Evolutionary conservation across 2,329 filamentous ascomycete genomes (phyloP).

Genomic region (Amauroascus verrucosus): DNA sequence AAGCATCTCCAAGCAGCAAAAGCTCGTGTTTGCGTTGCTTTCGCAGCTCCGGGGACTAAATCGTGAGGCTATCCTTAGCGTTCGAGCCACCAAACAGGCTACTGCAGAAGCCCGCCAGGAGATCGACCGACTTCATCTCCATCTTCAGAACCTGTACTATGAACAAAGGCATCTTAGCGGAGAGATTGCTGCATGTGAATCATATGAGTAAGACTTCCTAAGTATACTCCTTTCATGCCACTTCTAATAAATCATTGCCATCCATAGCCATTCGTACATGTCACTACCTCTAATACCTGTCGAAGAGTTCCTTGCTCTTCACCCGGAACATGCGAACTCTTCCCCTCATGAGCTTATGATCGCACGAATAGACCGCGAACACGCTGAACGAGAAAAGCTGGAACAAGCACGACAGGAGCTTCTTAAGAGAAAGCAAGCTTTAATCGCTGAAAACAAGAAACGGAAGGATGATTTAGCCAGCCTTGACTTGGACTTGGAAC

Average conservation of each 20-base stretch:
- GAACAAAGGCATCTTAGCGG: conserved; percentile 83
- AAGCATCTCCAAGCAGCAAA: conserved; percentile 64
- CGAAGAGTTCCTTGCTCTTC: conserved; percentile 66
- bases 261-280: conserved; percentile 61
- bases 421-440: conserved; percentile 58
- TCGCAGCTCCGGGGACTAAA: conserved; percentile 74
- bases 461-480: conserved; percentile 87
- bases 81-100: conserved; percentile 72
- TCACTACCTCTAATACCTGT: conserved; percentile 73
- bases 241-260: neutral
- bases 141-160: conserved; percentile 92
- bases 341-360: conserved; percentile 78
- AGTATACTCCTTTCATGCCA: neutral
- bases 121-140: conserved; percentile 81
- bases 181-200: conserved; percentile 83
- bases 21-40: conserved; percentile 66
- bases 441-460: conserved; percentile 74
- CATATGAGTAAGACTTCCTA: conserved; percentile 62
- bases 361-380: conserved; percentile 83
- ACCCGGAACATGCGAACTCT: conserved; percentile 62
- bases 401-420: conserved; percentile 75
- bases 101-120: conserved; percentile 83
- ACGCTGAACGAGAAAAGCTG: conserved; percentile 68
- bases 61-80: conserved; percentile 66
- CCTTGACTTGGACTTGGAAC: conserved; percentile 83